Conservation (phyloP, 164 flowering plant genomes). For the Paratinospora sagittata region DNA sequence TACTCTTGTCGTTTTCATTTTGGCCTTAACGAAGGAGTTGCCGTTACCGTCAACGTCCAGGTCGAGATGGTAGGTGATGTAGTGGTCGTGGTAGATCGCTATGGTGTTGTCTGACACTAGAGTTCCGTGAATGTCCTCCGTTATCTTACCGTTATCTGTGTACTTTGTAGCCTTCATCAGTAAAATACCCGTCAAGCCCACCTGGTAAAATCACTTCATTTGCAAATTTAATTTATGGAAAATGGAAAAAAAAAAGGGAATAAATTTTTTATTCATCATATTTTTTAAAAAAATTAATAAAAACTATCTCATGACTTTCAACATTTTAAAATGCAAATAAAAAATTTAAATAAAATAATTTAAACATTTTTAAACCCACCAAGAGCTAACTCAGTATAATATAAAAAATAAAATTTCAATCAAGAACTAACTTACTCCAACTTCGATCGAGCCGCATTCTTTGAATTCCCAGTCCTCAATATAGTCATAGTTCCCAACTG, state of each 20-base stretch:
- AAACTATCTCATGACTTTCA: too few species aligned
- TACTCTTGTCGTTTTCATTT: slow-evolving; percentile 23
- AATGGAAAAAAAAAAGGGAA: too few species aligned
- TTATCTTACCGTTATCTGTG: slow-evolving; percentile 32
- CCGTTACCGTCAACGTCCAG: slow-evolving; percentile 54
- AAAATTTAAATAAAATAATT: too few species aligned
- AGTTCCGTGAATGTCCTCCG: slow-evolving; percentile 37
- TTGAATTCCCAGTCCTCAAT: slow-evolving; percentile 58
- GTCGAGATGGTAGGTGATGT: slow-evolving; percentile 58
- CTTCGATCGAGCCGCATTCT: slow-evolving; percentile 48
- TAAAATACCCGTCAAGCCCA: slow-evolving; percentile 48
- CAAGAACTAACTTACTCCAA: slow-evolving; percentile 53
- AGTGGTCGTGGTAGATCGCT: slow-evolving; percentile 62
- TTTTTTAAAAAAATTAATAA: too few species aligned
- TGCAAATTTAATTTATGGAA: too few species aligned
- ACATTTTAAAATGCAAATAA: too few species aligned
- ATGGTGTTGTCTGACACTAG: slow-evolving; percentile 45
- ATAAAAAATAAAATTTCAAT: too few species aligned
- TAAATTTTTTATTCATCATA: too few species aligned
- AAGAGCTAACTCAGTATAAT: too few species aligned
- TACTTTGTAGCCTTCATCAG: slow-evolving; percentile 45
- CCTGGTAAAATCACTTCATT: slow-evolving; percentile 41
- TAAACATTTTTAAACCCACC: too few species aligned
- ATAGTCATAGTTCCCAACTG: slow-evolving; percentile 61
- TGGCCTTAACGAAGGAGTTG: slow-evolving; percentile 55